phyloP scores from a whole-genome alignment of 2,329 filamentous ascomycete genomes.

The Arthrocladium fulminans region DNA sequence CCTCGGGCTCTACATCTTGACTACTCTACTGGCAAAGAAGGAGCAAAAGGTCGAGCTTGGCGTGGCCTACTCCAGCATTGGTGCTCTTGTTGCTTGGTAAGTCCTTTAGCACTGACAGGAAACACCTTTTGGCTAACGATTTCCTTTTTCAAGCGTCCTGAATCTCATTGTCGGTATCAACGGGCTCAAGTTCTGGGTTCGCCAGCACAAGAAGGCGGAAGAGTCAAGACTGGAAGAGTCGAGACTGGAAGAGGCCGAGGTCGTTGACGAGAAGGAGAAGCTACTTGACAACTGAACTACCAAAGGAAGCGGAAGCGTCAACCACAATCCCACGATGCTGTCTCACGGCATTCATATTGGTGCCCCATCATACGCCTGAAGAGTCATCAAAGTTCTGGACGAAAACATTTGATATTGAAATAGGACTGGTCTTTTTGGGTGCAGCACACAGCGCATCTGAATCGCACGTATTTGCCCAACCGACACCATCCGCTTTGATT shows the following conservation, averaged over 20 bases:
- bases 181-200: conserved; percentile 9
- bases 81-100: conserved; percentile 9
- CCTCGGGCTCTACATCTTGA: conserved; percentile 2
- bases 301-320: neutral
- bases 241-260: conserved; percentile 2
- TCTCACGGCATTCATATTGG: too few species aligned
- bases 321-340: too few species aligned
- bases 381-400: too few species aligned
- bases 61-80: conserved; percentile 7
- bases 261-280: conserved; percentile 7
- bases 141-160: neutral
- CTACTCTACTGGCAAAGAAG: conserved; percentile 5
- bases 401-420: too few species aligned
- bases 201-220: conserved; percentile 1
- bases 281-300: neutral
- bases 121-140: neutral
- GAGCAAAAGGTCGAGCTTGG: conserved; percentile 7
- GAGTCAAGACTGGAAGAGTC: conserved; percentile 2
- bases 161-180: conserved; percentile 7
- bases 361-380: too few species aligned
- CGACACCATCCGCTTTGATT: too few species aligned
- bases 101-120: neutral
- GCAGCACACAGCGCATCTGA: too few species aligned
- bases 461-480: too few species aligned
- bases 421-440: too few species aligned